Evolutionary conservation across 192 early-diverging fungal genomes (phyloP), one percentile per base, ranked within the genome.

Genomic region (Diversispora eburnea): DNA sequence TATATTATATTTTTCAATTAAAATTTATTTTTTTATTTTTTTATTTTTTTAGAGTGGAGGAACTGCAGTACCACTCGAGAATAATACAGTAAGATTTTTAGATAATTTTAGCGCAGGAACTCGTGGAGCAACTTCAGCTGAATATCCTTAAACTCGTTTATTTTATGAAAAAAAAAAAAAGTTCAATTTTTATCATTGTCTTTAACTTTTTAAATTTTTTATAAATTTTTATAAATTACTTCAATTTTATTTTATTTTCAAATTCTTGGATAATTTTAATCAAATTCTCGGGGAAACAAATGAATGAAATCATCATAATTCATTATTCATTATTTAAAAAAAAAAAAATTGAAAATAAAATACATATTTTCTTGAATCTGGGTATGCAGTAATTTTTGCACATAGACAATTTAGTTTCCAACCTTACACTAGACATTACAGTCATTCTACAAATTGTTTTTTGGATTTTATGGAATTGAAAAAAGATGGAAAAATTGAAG

Each of bases 31-130:
- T 59, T 51, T 39, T 25, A 42, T 39, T 12, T 20, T 52, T 19
- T n/a, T 48, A 41, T 43, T 70, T 76, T 13, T 3, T 43, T 77
- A 86, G 88, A 91, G 88, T 72, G 98, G 96, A 45, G 98, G 98
- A 49, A 99, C 98, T 6, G 97, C 94, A 0, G 95, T 98, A 13
- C 96, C 95, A 8, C 83, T 98, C 12, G 96, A 99, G 76, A 89
- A 90, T 72, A 88, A 97, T 77, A 99, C 97, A 4, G 98, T 99
- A 57, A 91, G 98, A 47, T 99, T 99, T 81, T 90, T 99, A 66
- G 98, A 99, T 83, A 99, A 99, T 79, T 99, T 99, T 76, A 93
- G 91, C 57, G 95, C 92, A 5, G 98, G 98, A 13, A 98, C 92
- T 10, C 91, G 98, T 59, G 98, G 98, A 25, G 91, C 96, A 5